Base-by-base conservation (phyloP, 768 basidiomycete species). In the Suillus ampliporus region DNA sequence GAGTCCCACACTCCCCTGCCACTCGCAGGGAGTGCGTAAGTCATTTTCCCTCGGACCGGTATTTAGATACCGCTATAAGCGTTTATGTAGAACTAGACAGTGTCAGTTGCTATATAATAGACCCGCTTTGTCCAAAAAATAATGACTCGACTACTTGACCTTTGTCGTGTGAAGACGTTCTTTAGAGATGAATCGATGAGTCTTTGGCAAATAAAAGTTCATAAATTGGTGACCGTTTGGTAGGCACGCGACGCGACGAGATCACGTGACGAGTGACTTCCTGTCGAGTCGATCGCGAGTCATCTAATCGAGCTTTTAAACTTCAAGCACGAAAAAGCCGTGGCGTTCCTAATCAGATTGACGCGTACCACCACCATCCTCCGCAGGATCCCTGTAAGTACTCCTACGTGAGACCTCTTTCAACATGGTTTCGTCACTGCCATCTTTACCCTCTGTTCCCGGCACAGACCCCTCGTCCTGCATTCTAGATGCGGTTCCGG, bases 401-500 rank as follows among this genome's bases (percentile, higher is more conserved):
- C 17, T 51, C 48, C 48, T 51, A 51, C 28, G 19, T 50, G n/a
- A 60, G 64, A 52, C 58, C 38, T 26, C 31, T 74, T 23, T 19
- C 57, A 46, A 65, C 6, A 78, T 78, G 77, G 69, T 53, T 8
- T 76, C 75, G 15, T 69, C 72, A 2, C 67, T 78, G 6, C 74
- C 86, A 13, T 62, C 72, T 19, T 69, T 84, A 14, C 83, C 83
- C 14, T 66, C 71, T 21, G 75, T 84, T 23, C 65, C 78, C 21
- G 77, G 81, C 38, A 80, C 83, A 23, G 89, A 94, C 64, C 88
- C 93, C 1, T 83, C 86, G 2, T 81, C 81, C 56, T 88, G 83
- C 65, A 79, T 89, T 10, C 76, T 95, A 46, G 94, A 95, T 73
- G 80, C 87, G n/a, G 5, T 96, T 94, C 81, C 83, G 91, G 59